Conservation (phyloP, 768 basidiomycete genomes). For the Collybia nuda region DNA sequence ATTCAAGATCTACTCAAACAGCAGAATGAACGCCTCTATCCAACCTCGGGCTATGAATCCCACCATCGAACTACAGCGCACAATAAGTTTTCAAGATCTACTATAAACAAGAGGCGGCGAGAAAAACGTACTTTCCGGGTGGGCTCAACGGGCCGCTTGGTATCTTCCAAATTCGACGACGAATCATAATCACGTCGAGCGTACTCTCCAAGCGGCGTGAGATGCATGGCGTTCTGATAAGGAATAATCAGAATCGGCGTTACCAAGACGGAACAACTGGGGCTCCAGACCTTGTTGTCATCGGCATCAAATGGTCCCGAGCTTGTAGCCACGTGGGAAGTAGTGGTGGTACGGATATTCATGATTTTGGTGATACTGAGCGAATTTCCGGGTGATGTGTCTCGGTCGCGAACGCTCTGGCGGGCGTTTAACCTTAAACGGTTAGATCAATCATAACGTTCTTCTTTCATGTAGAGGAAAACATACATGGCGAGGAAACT, state of each 20-base stretch:
- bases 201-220: slow-evolving; percentile 6
- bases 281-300: slow-evolving; percentile 10
- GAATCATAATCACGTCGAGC: slow-evolving; percentile 2
- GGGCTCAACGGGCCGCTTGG: not conserved
- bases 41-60: no score
- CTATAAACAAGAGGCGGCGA: not conserved
- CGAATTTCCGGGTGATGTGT: slow-evolving; percentile 4
- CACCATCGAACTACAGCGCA: no score
- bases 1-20: no score
- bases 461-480: not conserved
- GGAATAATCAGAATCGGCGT: not conserved
- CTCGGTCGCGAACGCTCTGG: slow-evolving; percentile 10
- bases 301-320: slow-evolving; percentile 1
- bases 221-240: slow-evolving; percentile 2
- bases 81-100: no score
- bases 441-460: not conserved
- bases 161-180: not conserved
- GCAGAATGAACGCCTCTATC: no score
- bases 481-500: slow-evolving; percentile 29
- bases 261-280: not conserved
- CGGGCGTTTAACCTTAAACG: slow-evolving; percentile 22
- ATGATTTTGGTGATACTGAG: slow-evolving; percentile 11
- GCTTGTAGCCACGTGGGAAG: slow-evolving; percentile 6
- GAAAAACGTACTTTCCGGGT: not conserved
- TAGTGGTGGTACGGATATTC: slow-evolving; percentile 13